Percentiles rank a stretch among this genome's conserved stretches.
These are phyloP conservation scores for Fusarium concolor DNA, from an alignment of 2,329 filamentous ascomycete genomes.

Conservation along the genomic window DNA sequence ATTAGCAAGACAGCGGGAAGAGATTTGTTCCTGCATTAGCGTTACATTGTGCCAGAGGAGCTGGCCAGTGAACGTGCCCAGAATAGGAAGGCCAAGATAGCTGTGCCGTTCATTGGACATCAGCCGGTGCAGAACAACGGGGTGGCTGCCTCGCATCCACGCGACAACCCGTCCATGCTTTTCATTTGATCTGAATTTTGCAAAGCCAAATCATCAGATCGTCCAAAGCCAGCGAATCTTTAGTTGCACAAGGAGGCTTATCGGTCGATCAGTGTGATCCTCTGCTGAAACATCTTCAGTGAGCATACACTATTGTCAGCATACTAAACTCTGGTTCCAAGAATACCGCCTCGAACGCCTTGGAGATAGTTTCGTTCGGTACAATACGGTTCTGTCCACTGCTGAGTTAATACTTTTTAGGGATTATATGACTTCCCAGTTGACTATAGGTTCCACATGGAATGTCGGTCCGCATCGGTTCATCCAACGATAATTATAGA, in stretches of 20 bases:
- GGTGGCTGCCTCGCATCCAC: constrained; percentile 19
- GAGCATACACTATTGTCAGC: neutral
- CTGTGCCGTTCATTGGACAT: constrained; percentile 13
- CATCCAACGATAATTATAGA: constrained; percentile 19
- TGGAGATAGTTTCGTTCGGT: too few species aligned
- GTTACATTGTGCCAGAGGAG: constrained; percentile 35
- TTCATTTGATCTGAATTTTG: constrained; percentile 11
- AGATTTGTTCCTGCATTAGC: constrained; percentile 48
- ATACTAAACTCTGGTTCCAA: neutral
- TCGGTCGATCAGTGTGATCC: constrained; percentile 9
- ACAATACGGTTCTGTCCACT: too few species aligned
- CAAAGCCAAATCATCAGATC: constrained; percentile 1
- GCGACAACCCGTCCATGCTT: constrained; percentile 19
- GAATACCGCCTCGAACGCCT: neutral
- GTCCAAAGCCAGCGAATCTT: constrained; percentile 6
- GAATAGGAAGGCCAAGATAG: constrained; percentile 19
- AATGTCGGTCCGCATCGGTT: constrained; percentile 28
- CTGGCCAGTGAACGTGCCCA: constrained; percentile 16
- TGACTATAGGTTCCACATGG: neutral
- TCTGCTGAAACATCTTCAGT: neutral
- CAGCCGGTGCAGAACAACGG: neutral
- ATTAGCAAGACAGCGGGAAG: constrained; percentile 34
- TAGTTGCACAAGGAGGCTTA: neutral
- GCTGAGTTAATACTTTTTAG: neutral
- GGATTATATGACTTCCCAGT: neutral